phyloP scores from a whole-genome alignment of 805 yeast species.

The Barnettozyma californica region DNA sequence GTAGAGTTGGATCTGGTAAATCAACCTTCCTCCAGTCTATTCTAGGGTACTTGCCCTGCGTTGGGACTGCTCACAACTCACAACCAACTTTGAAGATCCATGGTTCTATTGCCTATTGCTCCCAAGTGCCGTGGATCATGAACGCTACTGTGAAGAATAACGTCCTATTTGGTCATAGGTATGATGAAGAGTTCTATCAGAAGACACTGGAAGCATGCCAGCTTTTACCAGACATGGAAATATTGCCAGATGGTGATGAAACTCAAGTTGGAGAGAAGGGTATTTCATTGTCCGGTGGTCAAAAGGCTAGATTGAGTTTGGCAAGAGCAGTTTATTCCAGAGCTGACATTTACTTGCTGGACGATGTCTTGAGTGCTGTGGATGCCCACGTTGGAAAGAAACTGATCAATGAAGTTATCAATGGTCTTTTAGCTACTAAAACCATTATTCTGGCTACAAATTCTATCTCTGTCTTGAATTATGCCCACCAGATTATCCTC shows the following conservation, averaged over 20 bases:
- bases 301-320: constrained; percentile 88
- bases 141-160: constrained; percentile 90
- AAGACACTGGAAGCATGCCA: constrained; percentile 87
- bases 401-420: constrained; percentile 74
- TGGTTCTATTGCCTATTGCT: constrained; percentile 85
- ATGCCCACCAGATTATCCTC: constrained; percentile 67
- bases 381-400: constrained; percentile 95
- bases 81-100: constrained; percentile 46
- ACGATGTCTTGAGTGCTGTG: constrained; percentile 93
- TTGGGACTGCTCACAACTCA: constrained; percentile 23
- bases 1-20: constrained; percentile 88
- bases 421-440: constrained; percentile 74
- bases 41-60: constrained; percentile 63
- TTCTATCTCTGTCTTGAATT: constrained; percentile 72
- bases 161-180: constrained; percentile 82
- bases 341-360: constrained; percentile 85
- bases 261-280: constrained; percentile 97
- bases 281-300: constrained; percentile 94
- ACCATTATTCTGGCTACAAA: constrained; percentile 82
- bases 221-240: constrained; percentile 66
- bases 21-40: constrained; percentile 75
- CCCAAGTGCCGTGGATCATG: constrained; percentile 96
- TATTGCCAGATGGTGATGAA: constrained; percentile 82
- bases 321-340: constrained; percentile 96
- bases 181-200: constrained; percentile 75